Conservation (phyloP, 345 rosid species). For the Populus tremula region DNA sequence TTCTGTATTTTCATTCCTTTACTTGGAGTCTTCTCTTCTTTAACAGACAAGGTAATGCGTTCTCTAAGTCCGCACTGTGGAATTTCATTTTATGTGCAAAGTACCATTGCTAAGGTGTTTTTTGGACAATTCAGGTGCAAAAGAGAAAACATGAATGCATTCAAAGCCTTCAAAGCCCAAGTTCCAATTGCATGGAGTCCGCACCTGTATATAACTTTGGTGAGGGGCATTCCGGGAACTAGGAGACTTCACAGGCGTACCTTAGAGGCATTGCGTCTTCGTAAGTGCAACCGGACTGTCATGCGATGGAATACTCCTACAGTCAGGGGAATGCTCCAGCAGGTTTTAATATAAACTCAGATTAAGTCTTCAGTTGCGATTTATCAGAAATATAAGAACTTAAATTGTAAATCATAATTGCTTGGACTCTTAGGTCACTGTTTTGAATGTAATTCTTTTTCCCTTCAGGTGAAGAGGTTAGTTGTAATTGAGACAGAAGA, state of each 20-base stretch:
- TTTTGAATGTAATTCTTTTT: neutral
- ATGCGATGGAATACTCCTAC: slow-evolving; percentile 60
- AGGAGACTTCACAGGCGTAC: slow-evolving; percentile 80
- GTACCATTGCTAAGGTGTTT: slow-evolving; percentile 3
- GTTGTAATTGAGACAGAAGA: slow-evolving; percentile 76
- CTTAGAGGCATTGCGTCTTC: slow-evolving; percentile 65
- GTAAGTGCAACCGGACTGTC: slow-evolving; percentile 73
- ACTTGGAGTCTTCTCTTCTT: neutral
- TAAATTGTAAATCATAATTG: neutral
- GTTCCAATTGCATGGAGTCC: slow-evolving; percentile 67
- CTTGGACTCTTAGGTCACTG: neutral
- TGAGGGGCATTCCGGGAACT: slow-evolving; percentile 81
- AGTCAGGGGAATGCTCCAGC: slow-evolving; percentile 72
- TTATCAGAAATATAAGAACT: neutral
- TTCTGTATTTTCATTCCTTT: neutral
- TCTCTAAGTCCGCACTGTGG: neutral
- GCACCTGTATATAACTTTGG: slow-evolving; percentile 64
- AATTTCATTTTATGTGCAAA: neutral
- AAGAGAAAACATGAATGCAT: slow-evolving; percentile 54
- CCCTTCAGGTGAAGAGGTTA: slow-evolving; percentile 63
- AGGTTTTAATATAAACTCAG: slow-evolving; percentile 32
- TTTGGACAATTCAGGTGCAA: neutral
- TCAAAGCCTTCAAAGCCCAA: slow-evolving; percentile 68
- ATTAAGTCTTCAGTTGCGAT: neutral
- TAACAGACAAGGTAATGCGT: neutral